Percentiles rank a stretch among this genome's conserved stretches.
phyloP scores from a whole-genome alignment of 2,329 filamentous ascomycete species.

The Penicillium sp. region DNA sequence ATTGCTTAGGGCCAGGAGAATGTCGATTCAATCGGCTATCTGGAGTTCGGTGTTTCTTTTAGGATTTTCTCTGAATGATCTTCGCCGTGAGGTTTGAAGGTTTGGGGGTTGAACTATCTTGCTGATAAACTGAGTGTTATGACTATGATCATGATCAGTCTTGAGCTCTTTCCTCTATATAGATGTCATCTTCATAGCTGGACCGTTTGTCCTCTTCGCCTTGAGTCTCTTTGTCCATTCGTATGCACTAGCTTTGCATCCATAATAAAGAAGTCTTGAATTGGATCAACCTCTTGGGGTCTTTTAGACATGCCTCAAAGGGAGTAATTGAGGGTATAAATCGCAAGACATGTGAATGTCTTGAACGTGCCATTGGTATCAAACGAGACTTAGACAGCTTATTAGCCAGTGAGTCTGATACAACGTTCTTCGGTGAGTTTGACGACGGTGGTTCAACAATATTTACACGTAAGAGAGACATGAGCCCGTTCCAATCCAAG shows the following conservation, averaged over 20 bases:
- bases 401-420: neutral
- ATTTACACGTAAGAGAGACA: neutral
- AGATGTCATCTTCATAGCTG: neutral
- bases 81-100: neutral
- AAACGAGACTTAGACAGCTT: neutral
- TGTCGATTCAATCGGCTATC: too few species aligned
- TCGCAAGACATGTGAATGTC: neutral
- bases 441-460: neutral
- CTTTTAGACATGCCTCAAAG: neutral
- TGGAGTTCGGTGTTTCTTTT: neutral
- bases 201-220: neutral
- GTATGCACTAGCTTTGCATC: neutral
- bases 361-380: neutral
- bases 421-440: neutral
- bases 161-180: neutral
- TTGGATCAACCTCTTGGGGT: neutral
- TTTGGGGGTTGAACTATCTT: neutral
- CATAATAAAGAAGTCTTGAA: neutral
- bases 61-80: neutral
- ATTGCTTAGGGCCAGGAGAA: neutral
- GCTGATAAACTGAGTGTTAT: neutral
- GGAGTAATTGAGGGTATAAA: neutral
- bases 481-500: neutral
- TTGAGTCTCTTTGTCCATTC: neutral
- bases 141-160: neutral